A percentile compares a stretch with the other conserved stretches of the same genome.
These are phyloP conservation scores for Catharanthus roseus DNA, from an alignment of 257 asterid genomes.

Conservation along the genomic window DNA sequence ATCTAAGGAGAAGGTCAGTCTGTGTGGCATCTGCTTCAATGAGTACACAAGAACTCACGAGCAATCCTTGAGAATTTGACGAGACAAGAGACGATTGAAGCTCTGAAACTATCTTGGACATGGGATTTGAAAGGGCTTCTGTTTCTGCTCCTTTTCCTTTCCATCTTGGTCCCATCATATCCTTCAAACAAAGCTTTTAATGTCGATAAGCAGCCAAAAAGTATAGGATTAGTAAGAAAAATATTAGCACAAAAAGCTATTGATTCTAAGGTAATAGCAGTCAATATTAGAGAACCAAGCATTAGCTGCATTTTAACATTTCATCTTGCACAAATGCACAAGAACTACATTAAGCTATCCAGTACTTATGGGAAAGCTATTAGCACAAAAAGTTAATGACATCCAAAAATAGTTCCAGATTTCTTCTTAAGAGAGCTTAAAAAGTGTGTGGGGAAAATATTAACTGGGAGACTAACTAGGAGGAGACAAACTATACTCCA, in stretches of 20 bases:
- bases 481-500: no score
- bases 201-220: not conserved
- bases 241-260: not conserved
- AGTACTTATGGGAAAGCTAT: no score
- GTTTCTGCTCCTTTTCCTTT: constrained; percentile 43
- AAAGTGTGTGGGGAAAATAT: no score
- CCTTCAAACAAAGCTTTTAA: not conserved
- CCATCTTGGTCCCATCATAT: constrained; percentile 43
- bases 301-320: not conserved
- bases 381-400: not conserved
- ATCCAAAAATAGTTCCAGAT: not conserved
- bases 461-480: no score
- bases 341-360: not conserved
- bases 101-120: constrained; percentile 35
- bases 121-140: constrained; percentile 39
- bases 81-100: constrained; percentile 49
- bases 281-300: not conserved
- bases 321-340: not conserved
- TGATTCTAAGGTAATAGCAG: not conserved
- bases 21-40: constrained; percentile 51
- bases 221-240: no score
- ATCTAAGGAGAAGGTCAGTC: constrained; percentile 47
- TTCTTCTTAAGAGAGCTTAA: not conserved
- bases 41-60: constrained; percentile 46
- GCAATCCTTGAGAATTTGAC: constrained; percentile 47